A percentile compares a stretch with the other conserved stretches of the same genome.
These are phyloP conservation scores for Phytophthora pisi DNA, from an alignment of 352 stramenopile species.

Conservation along the genomic window DNA sequence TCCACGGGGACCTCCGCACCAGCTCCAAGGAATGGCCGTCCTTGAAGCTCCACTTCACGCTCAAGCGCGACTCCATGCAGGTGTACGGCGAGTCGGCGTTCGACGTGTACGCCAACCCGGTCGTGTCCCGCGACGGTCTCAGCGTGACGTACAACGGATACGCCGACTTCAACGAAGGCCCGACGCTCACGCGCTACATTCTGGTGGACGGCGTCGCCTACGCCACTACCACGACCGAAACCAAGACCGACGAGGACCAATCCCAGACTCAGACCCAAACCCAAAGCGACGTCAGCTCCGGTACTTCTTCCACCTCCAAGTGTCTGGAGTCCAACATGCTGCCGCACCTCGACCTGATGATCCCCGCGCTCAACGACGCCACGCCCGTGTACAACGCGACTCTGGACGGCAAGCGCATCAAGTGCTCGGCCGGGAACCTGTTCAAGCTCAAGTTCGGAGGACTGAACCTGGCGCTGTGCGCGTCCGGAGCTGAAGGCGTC, in stretches of 20 bases:
- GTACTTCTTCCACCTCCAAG: slow-evolving; percentile 13
- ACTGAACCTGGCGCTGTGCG: slow-evolving; percentile 38
- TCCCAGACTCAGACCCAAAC: background rate
- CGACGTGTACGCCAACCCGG: slow-evolving; percentile 42
- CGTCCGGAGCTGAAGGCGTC: slow-evolving; percentile 17
- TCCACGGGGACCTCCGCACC: slow-evolving; percentile 28
- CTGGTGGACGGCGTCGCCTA: slow-evolving; percentile 46
- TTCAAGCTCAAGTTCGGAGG: slow-evolving; percentile 41
- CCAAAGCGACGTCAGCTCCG: background rate
- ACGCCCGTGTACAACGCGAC: slow-evolving; percentile 15
- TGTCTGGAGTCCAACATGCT: slow-evolving; percentile 28
- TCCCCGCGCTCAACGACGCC: slow-evolving; percentile 32
- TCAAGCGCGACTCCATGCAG: slow-evolving; percentile 48
- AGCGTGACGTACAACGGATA: slow-evolving; percentile 46
- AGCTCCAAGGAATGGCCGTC: slow-evolving; percentile 39
- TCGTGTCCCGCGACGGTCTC: slow-evolving; percentile 32
- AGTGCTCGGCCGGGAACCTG: slow-evolving; percentile 37
- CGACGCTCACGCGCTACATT: slow-evolving; percentile 32
- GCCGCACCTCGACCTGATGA: slow-evolving; percentile 37
- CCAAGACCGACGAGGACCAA: slow-evolving; percentile 11
- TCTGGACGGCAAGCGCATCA: slow-evolving; percentile 24
- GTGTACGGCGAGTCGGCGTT: slow-evolving; percentile 40
- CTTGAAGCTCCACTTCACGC: slow-evolving; percentile 44
- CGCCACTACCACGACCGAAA: slow-evolving; percentile 19
- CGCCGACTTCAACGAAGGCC: slow-evolving; percentile 30